A percentile compares a stretch with the other conserved stretches of the same genome.
Evolutionary conservation across 1,139 yeast species (phyloP).

Genomic region (Nakaseomyces kungkrabaensis): DNA sequence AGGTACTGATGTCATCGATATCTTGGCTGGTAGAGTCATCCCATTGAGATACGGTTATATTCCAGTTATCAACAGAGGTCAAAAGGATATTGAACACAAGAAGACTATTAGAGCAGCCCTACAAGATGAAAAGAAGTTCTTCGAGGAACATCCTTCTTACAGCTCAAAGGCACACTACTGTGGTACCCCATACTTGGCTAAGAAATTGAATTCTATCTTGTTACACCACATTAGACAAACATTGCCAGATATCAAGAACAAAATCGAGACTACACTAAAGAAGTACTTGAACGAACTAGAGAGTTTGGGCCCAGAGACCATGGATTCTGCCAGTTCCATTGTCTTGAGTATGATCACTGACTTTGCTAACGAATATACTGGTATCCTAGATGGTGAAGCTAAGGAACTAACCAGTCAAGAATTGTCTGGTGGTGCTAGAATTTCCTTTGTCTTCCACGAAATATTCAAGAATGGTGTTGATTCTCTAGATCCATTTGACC

Average conservation of each 20-base stretch:
- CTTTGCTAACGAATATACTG: conserved; percentile 83
- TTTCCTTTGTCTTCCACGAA: conserved; percentile 94
- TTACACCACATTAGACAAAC: conserved; percentile 91
- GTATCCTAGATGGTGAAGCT: conserved; percentile 88
- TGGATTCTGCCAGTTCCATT: conserved; percentile 82
- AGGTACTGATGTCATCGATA: conserved; percentile 98
- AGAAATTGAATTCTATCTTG: conserved; percentile 80
- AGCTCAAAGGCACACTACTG: conserved; percentile 81
- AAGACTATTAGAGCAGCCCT: conserved; percentile 88
- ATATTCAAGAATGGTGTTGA: conserved; percentile 86
- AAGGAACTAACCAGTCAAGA: conserved; percentile 80
- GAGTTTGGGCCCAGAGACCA: conserved; percentile 72
- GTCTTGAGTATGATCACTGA: conserved; percentile 88
- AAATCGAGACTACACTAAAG: conserved; percentile 75
- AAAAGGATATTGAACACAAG: conserved; percentile 79
- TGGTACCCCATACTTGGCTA: conserved; percentile 95
- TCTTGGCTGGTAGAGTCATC: conserved; percentile 89
- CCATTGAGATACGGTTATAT: conserved; percentile 94
- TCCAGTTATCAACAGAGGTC: conserved; percentile 97
- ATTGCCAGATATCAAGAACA: conserved; percentile 84
- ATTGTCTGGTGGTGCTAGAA: conserved; percentile 95
- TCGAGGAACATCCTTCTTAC: conserved; percentile 68
- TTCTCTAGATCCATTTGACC: conserved; percentile 94
- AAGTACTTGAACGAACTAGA: conserved; percentile 74
- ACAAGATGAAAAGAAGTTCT: conserved; percentile 66